Conservation (phyloP, 2,329 filamentous ascomycete genomes). For the Penicillium sp. region DNA sequence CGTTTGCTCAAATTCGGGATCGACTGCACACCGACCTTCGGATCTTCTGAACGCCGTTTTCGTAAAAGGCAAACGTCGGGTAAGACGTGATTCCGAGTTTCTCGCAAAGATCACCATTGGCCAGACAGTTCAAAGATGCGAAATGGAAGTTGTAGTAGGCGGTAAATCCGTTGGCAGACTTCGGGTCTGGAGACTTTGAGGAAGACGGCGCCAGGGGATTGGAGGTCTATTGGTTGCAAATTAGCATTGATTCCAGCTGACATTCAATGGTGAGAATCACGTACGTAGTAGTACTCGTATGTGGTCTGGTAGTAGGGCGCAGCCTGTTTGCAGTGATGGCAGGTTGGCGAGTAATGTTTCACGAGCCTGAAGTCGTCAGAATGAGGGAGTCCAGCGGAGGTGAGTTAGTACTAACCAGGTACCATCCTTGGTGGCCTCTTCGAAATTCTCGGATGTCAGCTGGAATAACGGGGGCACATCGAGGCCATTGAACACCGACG, state of each 20-base stretch:
- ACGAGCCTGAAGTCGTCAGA: constrained; percentile 43
- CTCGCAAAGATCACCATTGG: constrained; percentile 71
- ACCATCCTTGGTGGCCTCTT: constrained; percentile 47
- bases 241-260: constrained; percentile 19
- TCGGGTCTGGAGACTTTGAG: constrained; percentile 46
- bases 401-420: constrained; percentile 43
- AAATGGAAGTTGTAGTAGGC: constrained; percentile 88
- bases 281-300: constrained; percentile 79
- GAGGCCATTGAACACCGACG: constrained; percentile 46
- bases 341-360: constrained; percentile 50
- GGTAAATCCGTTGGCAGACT: constrained; percentile 63
- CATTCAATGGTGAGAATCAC: constrained; percentile 8
- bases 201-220: constrained; percentile 57
- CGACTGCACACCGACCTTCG: constrained; percentile 61
- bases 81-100: constrained; percentile 63
- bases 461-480: constrained; percentile 49
- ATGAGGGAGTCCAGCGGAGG: neutral
- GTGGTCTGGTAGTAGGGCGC: constrained; percentile 84
- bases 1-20: constrained; percentile 62
- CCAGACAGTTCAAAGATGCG: constrained; percentile 76
- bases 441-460: constrained; percentile 46
- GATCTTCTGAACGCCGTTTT: constrained; percentile 67
- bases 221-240: constrained; percentile 57
- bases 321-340: constrained; percentile 69
- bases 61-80: constrained; percentile 73